Conservation (phyloP, 495 filamentous ascomycete genomes). For the Trichoderma erinaceum region DNA sequence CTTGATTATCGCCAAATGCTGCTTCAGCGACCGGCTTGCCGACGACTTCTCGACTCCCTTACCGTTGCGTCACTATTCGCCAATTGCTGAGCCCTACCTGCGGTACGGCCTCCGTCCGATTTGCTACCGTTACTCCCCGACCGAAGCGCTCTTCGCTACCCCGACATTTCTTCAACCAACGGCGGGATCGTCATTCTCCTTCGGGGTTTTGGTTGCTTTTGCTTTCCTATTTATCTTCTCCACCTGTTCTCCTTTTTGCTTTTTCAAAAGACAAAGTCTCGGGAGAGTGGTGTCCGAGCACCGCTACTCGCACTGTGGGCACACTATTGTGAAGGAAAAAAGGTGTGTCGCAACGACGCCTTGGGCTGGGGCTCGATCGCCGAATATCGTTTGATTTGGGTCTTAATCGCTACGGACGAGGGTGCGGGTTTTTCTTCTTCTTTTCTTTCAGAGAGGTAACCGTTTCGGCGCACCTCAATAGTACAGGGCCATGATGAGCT, state of each 20-base stretch:
- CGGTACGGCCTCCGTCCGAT: not conserved
- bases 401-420: not conserved
- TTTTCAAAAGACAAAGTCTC: not conserved
- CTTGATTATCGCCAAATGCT: not conserved
- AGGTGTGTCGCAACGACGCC: not conserved
- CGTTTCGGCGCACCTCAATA: not conserved
- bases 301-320: not conserved
- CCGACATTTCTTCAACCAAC: not conserved
- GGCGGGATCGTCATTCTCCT: not conserved
- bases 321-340: not conserved
- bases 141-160: not conserved
- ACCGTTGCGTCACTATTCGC: constrained; percentile 8
- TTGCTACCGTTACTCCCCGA: not conserved
- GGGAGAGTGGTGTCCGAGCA: not conserved
- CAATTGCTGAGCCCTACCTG: not conserved
- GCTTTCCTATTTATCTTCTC: not conserved
- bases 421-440: not conserved
- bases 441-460: not conserved
- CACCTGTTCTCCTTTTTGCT: not conserved
- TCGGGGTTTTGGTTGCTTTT: not conserved
- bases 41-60: not conserved
- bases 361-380: not conserved
- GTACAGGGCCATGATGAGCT: constrained; percentile 39
- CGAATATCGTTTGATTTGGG: not conserved
- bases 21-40: not conserved